Base-by-base conservation (phyloP, 306 rosid genomes). In the Sicyos baderoa region DNA sequence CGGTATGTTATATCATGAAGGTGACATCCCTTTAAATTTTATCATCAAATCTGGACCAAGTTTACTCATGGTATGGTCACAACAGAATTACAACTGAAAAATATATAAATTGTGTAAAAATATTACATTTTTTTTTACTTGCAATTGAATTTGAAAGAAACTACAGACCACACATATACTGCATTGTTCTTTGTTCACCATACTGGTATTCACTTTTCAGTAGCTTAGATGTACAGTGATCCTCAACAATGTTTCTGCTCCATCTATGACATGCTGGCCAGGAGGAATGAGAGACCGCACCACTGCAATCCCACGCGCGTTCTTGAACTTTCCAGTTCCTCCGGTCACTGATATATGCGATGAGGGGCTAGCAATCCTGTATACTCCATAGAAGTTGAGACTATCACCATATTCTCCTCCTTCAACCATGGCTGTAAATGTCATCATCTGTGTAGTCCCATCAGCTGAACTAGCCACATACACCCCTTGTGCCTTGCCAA, bases 381-480 rank as follows among this genome's bases (percentile, higher is more conserved):
- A 89, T 69, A 89, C 60, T 9, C 96, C 97, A 75, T 76, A 89
- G 29, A 92, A 87, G 79, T 87, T 92, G 27, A 89, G 55, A 77
- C 86, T 84, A 37, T 92, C 96, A n/a, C 93, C 97, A 57, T 89
- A 92, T 22, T 92, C 96, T 45, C 97, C 97, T 76, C 95, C 96
- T 83, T 92, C 96, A 74, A 92, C 78, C 80, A 89, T 35, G 5
- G 89, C 91, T 37, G 97, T 92, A 45, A 89, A 89, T 4, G 83
- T 78, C 95, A 92, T 89, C 97, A 92, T 92, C 83, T 89, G 93
- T 18, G 85, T 54, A 17, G 76, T 64, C 70, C 95, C 93, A 77
- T 89, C 88, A 22, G 85, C 96, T 3, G 96, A 89, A 66, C 93
- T 87, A 15, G 96, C 98, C 75, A 89, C 88, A 72, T 92, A 92